phyloP scores from a whole-genome alignment of 108 stramenopile species.

The Seminavis robusta region DNA sequence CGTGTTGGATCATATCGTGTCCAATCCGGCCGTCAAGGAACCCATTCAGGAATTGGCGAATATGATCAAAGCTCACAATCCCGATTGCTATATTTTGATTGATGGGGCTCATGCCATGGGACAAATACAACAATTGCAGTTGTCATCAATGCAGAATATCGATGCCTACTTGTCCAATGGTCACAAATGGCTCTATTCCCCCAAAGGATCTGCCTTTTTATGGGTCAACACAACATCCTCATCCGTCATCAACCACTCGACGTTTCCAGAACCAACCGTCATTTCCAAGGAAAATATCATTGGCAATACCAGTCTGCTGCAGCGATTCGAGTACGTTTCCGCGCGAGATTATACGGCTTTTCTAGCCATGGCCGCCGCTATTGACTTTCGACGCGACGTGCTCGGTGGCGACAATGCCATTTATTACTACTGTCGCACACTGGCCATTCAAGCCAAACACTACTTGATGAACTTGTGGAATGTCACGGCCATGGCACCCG shows the following conservation, averaged over 20 bases:
- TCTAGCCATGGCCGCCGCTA: constrained; percentile 10
- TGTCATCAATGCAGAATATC: not conserved
- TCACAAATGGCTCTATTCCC: constrained; percentile 29
- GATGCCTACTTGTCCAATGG: constrained; percentile 24
- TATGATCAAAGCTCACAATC: constrained; percentile 1
- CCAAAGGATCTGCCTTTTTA: constrained; percentile 26
- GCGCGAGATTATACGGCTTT: constrained; percentile 23
- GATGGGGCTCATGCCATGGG: constrained; percentile 28
- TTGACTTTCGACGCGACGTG: constrained; percentile 10
- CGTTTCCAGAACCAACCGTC: constrained; percentile 24
- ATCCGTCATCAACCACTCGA: not conserved
- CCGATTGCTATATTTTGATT: constrained; percentile 12
- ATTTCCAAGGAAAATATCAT: constrained; percentile 15
- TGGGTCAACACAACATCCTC: constrained; percentile 15
- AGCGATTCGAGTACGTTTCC: constrained; percentile 12
- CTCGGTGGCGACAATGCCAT: constrained; percentile 19
- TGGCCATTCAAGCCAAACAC: constrained; percentile 15
- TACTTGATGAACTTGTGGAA: constrained; percentile 12
- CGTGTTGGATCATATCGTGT: constrained; percentile 14
- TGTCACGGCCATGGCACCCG: constrained; percentile 7
- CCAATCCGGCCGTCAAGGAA: constrained; percentile 9
- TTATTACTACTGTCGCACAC: constrained; percentile 6
- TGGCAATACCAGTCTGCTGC: not conserved
- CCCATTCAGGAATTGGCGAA: not conserved
- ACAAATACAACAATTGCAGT: constrained; percentile 5